phyloP scores from a whole-genome alignment of 495 filamentous ascomycete genomes.

The Aspergillus ellipticus region DNA sequence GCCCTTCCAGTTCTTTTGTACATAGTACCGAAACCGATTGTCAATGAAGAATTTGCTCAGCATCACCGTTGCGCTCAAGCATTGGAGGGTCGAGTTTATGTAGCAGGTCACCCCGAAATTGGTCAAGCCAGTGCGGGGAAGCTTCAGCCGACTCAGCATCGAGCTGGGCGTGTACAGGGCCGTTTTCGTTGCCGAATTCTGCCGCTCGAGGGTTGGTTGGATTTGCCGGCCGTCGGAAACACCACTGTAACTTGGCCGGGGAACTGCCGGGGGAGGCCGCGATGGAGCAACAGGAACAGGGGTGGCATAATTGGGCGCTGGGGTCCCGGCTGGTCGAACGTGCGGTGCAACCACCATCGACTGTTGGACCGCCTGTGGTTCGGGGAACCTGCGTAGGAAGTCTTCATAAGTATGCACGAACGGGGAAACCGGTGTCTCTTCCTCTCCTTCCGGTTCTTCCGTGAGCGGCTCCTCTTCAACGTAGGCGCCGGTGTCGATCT shows the following conservation, averaged over 20 bases:
- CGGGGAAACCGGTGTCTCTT: slow-evolving; percentile 32
- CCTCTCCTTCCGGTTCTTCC: slow-evolving; percentile 31
- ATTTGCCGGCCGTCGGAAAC: slow-evolving; percentile 64
- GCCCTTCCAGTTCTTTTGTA: slow-evolving; percentile 64
- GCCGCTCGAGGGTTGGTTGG: slow-evolving; percentile 48
- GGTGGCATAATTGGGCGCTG: slow-evolving; percentile 36
- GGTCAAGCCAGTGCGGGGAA: slow-evolving; percentile 68
- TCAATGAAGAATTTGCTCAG: slow-evolving; percentile 67
- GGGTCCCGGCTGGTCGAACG: slow-evolving; percentile 18
- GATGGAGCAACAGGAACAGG: slow-evolving; percentile 42
- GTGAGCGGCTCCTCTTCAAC: slow-evolving; percentile 35
- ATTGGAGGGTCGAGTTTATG: slow-evolving; percentile 85
- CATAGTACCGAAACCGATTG: slow-evolving; percentile 51
- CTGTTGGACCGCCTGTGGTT: slow-evolving; percentile 63
- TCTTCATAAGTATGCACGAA: slow-evolving; percentile 63
- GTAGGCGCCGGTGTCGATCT: slow-evolving; percentile 44
- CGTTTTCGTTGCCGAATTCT: slow-evolving; percentile 42
- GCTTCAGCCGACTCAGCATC: slow-evolving; percentile 44
- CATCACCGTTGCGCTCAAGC: slow-evolving; percentile 68
- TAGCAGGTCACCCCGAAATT: slow-evolving; percentile 87
- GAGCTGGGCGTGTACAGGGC: slow-evolving; percentile 43
- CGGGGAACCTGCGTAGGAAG: slow-evolving; percentile 79
- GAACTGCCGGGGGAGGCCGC: slow-evolving; percentile 79
- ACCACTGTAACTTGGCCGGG: slow-evolving; percentile 83
- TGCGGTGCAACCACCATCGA: slow-evolving; percentile 65